These are phyloP conservation scores for Penicillium soppii DNA, from an alignment of 495 filamentous ascomycete genomes.

Conservation along the genomic window DNA sequence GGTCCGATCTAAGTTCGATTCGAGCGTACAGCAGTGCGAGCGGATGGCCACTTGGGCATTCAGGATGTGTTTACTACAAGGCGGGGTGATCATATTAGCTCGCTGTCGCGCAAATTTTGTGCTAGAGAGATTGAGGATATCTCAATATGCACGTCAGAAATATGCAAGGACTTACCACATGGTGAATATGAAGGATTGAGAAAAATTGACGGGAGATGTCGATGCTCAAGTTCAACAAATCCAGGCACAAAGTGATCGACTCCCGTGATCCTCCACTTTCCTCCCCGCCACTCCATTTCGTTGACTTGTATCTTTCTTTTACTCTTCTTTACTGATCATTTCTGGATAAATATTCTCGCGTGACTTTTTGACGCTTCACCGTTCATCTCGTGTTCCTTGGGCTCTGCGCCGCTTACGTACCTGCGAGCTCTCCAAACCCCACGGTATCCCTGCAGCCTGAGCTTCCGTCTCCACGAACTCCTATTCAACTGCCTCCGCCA, in stretches of 20 bases:
- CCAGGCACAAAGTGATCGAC: constrained; percentile 30
- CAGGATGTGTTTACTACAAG: constrained; percentile 84
- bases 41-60: constrained; percentile 97
- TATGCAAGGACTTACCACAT: constrained; percentile 32
- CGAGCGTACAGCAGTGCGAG: constrained; percentile 80
- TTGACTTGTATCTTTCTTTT: constrained; percentile 9
- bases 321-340: constrained; percentile 1
- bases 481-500: background rate
- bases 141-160: background rate
- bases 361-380: background rate
- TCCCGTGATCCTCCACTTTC: constrained; percentile 34
- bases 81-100: constrained; percentile 11
- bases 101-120: background rate
- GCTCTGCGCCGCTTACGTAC: constrained; percentile 15
- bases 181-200: constrained; percentile 1
- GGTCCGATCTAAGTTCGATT: background rate
- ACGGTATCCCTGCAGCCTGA: constrained; percentile 10
- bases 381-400: constrained; percentile 4
- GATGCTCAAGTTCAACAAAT: constrained; percentile 8
- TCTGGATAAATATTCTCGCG: background rate
- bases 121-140: background rate
- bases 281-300: constrained; percentile 27
- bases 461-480: constrained; percentile 4
- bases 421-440: background rate
- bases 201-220: constrained; percentile 9